Base-by-base conservation (phyloP, 345 rosid genomes). In the Raphanus sativus region DNA sequence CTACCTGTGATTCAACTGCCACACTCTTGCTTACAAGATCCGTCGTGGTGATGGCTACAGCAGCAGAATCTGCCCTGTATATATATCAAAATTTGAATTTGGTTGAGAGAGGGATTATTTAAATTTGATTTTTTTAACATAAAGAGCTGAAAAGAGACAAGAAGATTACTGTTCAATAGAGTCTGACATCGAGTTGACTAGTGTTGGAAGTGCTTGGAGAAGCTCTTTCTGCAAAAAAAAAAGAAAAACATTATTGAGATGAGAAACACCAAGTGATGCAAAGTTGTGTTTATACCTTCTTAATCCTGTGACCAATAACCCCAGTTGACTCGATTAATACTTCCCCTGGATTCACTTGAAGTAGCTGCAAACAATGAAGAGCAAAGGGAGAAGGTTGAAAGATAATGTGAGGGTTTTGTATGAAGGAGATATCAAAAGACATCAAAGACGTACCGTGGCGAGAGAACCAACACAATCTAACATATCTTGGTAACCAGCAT, bases 21-120 rank as follows among this genome's bases (percentile, higher is more conserved):
- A 91, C 98, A 56, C 99, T 95, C 89, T 95, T 95, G 84, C 96
- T 95, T 32, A 91, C 96, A 70, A 95, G 93, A 83, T 95, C 99
- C 2, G 98, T 95, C 28, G 99, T 92, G 2, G 98, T 92, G 82
- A 95, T 91, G 42, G 99, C 98, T 81, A 92, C 87, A 36, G 99
- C 99, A 62, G 98, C 98, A 48, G 94, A 86, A 84, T 86, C 90
- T 81, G 94, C 97, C 86, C 99, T 92, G 96, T 78, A 85, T 80
- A 65, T 65, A 28, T 54, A 21, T 21, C 21, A 73, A 48, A 36
- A 33, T 7, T 1, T 36, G 42, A 64, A 2, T 52, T 52, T 48
- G 9, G 70, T 24, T 17, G 0, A 28, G 21, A 28, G 29, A 28
- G 29, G 21, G 21, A 21, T 21, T 21, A 21, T 21, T 21, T 21